Evolutionary conservation across 768 basidiomycete species (phyloP).

Genomic region (Trametes elegans): DNA sequence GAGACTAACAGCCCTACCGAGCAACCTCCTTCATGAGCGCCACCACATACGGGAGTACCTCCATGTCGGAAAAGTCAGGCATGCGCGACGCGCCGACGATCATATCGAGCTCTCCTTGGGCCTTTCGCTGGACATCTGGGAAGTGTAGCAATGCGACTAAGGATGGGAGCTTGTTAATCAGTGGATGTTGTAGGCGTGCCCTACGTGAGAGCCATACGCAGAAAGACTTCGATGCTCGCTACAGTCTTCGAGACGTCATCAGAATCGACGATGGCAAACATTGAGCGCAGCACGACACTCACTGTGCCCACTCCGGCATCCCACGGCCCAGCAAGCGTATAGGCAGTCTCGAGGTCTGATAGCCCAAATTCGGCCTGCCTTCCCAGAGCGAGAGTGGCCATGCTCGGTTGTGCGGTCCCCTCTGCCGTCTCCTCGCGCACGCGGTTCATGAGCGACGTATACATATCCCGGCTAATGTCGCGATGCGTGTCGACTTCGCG

Average conservation of each 20-base stretch:
- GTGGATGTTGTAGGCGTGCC: background rate
- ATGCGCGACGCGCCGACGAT: slow-evolving; percentile 28
- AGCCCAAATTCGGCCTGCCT: slow-evolving; percentile 3
- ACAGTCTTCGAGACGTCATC: slow-evolving; percentile 1
- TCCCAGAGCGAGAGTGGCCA: slow-evolving; percentile 3
- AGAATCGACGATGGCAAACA: no score
- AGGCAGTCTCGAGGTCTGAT: slow-evolving; percentile 11
- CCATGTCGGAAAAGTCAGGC: slow-evolving; percentile 24
- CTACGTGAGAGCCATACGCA: background rate
- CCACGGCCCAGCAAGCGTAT: slow-evolving; percentile 9
- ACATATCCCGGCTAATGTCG: background rate
- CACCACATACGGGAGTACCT: slow-evolving; percentile 24
- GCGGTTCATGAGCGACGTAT: slow-evolving; percentile 3
- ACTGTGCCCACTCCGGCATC: slow-evolving; percentile 10
- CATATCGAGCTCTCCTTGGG: slow-evolving; percentile 31
- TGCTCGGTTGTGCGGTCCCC: slow-evolving; percentile 11
- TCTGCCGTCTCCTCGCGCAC: slow-evolving; percentile 2
- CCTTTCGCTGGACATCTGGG: slow-evolving; percentile 26
- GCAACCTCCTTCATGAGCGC: slow-evolving; percentile 27
- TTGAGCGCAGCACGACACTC: no score
- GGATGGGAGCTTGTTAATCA: slow-evolving; percentile 3
- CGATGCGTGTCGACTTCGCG: slow-evolving; percentile 4
- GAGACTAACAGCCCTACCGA: slow-evolving; percentile 11
- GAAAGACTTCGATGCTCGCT: background rate
- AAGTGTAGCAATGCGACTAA: slow-evolving; percentile 32